phyloP scores from a whole-genome alignment of 805 yeast genomes.

The Kazachstania martiniae region DNA sequence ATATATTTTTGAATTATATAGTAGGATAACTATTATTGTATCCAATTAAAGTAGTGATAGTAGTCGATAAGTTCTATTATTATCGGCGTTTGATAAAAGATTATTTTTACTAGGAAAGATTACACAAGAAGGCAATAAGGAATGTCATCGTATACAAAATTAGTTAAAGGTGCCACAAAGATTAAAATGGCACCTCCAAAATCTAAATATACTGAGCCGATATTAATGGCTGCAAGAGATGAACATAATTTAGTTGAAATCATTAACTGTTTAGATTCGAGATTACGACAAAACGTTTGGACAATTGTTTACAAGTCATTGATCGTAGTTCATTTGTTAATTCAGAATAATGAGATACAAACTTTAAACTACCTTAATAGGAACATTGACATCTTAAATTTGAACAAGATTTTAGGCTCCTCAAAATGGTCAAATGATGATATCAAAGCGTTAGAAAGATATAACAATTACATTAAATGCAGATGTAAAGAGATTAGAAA shows the following conservation, averaged over 20 bases:
- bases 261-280: conserved; percentile 58
- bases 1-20: too few species aligned
- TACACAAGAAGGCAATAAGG: background rate
- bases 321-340: conserved; percentile 79
- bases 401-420: conserved; percentile 13
- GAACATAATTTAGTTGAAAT: conserved; percentile 48
- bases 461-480: conserved; percentile 57
- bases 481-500: conserved; percentile 59
- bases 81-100: too few species aligned
- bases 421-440: conserved; percentile 33
- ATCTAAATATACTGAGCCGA: conserved; percentile 90
- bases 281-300: conserved; percentile 73
- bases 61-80: too few species aligned
- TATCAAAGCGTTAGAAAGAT: conserved; percentile 47
- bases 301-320: conserved; percentile 80
- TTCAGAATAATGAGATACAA: conserved; percentile 34
- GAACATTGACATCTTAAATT: conserved; percentile 36
- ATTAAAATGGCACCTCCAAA: conserved; percentile 91
- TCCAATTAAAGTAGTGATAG: too few species aligned
- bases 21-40: too few species aligned
- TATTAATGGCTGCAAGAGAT: conserved; percentile 38
- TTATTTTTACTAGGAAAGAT: background rate
- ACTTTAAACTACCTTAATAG: conserved; percentile 46
- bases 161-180: conserved; percentile 71
- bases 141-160: conserved; percentile 43